Evolutionary conservation across 1,284 basidiomycete genomes (phyloP).

Genomic region (Leccinum subrobustum): DNA sequence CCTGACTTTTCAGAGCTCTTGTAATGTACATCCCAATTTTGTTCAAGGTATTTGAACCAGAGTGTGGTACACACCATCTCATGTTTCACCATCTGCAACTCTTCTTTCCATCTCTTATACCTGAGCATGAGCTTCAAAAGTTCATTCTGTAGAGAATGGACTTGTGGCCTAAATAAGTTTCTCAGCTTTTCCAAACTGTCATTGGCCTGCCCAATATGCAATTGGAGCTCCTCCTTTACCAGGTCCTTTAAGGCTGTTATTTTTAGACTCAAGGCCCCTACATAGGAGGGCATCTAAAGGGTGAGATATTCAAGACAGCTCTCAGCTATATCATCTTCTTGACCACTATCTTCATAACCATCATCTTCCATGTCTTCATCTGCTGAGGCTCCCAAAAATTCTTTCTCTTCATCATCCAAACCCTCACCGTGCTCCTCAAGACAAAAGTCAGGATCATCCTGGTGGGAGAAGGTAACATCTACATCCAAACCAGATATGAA

Average conservation of each 20-base stretch:
- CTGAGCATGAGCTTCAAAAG: neutral
- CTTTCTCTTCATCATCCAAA: neutral
- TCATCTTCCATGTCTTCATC: neutral
- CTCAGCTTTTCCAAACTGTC: neutral
- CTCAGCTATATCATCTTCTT: neutral
- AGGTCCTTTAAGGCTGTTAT: neutral
- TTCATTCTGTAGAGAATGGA: neutral
- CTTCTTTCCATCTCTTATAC: too few species aligned
- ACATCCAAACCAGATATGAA: neutral
- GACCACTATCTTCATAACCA: neutral
- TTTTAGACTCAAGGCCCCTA: neutral
- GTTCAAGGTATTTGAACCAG: too few species aligned
- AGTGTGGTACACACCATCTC: too few species aligned
- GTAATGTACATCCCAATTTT: too few species aligned
- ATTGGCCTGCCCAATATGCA: neutral
- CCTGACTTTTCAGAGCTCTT: too few species aligned
- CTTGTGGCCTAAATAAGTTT: neutral
- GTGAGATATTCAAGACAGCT: neutral
- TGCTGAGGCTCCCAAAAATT: neutral
- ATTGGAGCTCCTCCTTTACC: neutral
- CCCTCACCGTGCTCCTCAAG: neutral
- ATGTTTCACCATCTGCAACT: too few species aligned
- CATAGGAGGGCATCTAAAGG: neutral
- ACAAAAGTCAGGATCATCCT: neutral
- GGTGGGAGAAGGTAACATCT: neutral